Evolutionary conservation across 176 grass and related monocot species (phyloP), one percentile per base, ranked within the genome.

Genomic region (Carex scoparia): DNA sequence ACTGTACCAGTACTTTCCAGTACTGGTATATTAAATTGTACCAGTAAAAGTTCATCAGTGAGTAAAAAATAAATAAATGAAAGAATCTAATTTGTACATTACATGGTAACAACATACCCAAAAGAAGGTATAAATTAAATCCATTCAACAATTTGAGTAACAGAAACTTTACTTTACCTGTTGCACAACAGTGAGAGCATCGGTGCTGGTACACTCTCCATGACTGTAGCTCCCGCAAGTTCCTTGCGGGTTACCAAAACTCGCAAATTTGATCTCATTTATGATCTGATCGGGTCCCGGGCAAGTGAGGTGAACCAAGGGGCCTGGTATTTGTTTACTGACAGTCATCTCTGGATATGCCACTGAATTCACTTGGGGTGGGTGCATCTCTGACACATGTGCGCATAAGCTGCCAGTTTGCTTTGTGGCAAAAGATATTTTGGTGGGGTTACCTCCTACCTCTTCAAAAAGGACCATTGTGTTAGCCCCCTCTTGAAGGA

Each of bases 391-490:
- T 4, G 93, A 99, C 51, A 99, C 90, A 3, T 89, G 91, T 58
- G 86, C 91, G 0, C 97, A 99, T 64, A 99, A 61, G 63, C 88
- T 92, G 72, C 27, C 65, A 46, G 78, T 87, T 80, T 96, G 84
- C 79, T 62, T 94, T 8, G 75, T 94, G 5, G 83, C 85, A 31
- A 99, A 99, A 56, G 97, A 91, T 92, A 96, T 90, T 85, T 90
- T 84, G 31, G 84, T 91, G 67, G 97, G 97, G 61, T 99, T 86
- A 16, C 97, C 97, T 56, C 93, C 91, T 54, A 94, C 81, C 84
- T 99, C 91, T 87, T 99, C 97, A 5, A 99, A 94, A 73, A 99
- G 91, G 81, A 99, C 68, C 49, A 99, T 80, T 85, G 88, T 92
- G 67, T 99, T 99, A 69, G 85, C 89, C 69, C 91, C 93, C 23